Evolutionary conservation across 2,329 filamentous ascomycete genomes (phyloP), one percentile per base, ranked within the genome.

Genomic region (Phyllosticta ampelicida): DNA sequence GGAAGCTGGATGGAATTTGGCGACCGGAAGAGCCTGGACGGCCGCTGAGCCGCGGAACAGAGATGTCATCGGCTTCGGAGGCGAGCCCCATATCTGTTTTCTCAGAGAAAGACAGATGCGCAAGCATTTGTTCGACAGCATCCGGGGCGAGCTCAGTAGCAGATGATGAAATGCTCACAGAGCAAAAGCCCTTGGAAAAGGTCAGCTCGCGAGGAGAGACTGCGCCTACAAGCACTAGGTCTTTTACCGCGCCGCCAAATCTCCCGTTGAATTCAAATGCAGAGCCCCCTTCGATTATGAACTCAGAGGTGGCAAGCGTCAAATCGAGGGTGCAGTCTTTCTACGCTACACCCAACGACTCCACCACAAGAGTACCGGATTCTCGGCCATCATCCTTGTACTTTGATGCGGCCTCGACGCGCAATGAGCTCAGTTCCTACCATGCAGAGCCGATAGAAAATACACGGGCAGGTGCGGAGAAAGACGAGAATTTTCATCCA

Each of bases 1-100:
- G 77, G 77, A 72, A 69, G 50, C 66, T 77, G 53, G 71, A 77
- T 60, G 72, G 73, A 58, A 73, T 71, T 5, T 79, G 77, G 76
- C 72, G 73, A 60, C 76, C 76, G 11, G 74, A 78, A 60, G 72
- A 73, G 52, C 70, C 63, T 26, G 61, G 62, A 36, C 62, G 66
- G 54, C 67, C 70, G 53, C 63, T 65, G 23, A 70, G 67, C 28
- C 64, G 68, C 26, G 62, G 65, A 18, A 60, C 64, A 18, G 66
- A 67, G 55, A 67, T 63, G 28, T 69, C 57, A 5, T 59, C 48
- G 16, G 53, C 29, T 8, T 55, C 68, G 26, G 69, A 60, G 4
- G 49, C 18, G 11, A 59, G 55, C 19, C 58, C 53, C 8, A n/a
- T 53, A 10, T 71, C 70, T 53, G 67, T 66, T 1, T 66, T 67